phyloP scores from a whole-genome alignment of 768 basidiomycete species.

The Agrocybe pediades region DNA sequence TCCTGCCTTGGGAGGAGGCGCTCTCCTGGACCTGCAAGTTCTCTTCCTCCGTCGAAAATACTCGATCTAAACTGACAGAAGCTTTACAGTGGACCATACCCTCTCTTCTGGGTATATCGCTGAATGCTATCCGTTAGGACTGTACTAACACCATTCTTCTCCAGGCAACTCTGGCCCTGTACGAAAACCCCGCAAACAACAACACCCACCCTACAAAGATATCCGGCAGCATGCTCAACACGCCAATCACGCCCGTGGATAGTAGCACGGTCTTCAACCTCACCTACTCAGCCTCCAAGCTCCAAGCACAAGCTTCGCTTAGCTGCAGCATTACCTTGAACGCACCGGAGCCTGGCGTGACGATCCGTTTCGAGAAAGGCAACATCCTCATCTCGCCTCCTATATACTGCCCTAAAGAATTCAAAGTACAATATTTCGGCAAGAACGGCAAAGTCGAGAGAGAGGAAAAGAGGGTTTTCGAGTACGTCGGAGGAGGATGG shows the following conservation, averaged over 20 bases:
- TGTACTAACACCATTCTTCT: background rate
- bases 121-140: background rate
- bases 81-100: conserved; percentile 71
- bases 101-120: conserved; percentile 68
- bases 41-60: background rate
- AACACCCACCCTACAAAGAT: conserved; percentile 56
- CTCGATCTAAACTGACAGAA: background rate
- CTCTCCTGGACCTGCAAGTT: conserved; percentile 78
- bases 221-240: conserved; percentile 75
- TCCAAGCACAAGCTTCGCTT: conserved; percentile 73
- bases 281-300: conserved; percentile 58
- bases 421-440: conserved; percentile 63
- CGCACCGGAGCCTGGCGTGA: conserved; percentile 49
- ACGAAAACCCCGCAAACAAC: conserved; percentile 79
- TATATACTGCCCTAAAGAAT: conserved; percentile 66
- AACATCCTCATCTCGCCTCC: conserved; percentile 64
- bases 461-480: conserved; percentile 61
- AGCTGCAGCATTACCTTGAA: conserved; percentile 66
- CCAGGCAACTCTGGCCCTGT: conserved; percentile 76
- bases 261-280: conserved; percentile 74
- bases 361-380: conserved; percentile 77
- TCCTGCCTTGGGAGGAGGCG: conserved; percentile 80
- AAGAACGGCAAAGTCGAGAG: conserved; percentile 45
- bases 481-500: conserved; percentile 72
- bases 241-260: conserved; percentile 78